Base-by-base conservation (phyloP, 805 yeast species). In the Metschnikowia gelsemii region DNA sequence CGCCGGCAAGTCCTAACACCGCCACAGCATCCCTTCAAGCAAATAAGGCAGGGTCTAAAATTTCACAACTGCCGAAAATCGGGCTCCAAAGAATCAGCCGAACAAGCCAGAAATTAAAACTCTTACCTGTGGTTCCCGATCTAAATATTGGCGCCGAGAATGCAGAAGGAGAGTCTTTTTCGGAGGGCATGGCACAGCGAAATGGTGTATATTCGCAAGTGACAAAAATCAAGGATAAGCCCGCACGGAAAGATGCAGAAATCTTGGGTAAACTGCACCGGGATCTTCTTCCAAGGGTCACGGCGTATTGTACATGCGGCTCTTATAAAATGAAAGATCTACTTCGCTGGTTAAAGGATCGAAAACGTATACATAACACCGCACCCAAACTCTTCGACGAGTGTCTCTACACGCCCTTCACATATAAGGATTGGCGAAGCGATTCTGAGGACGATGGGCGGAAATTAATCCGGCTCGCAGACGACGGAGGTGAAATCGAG, bases 261-360 rank as follows among this genome's bases (percentile, higher is more conserved):
- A 79, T 90, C 37, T 69, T 93, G 43, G 96, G 96, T 3, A 93
- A 90, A 60, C 80, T 80, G 49, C 91, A 84, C 54, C 69, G 98
- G 46, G 84, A 84, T 24, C 66, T 88, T 47, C 72, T 93, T 42
- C 98, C 99, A 3, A 71, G 99, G 47, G 96, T 90, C 1, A 91
- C 98, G 0, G 96, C 96, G 2, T 93, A 89, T 59, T 91, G 98
- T 64, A 91, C 98, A 0, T 89, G 97, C 20, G 90, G 96, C 22
- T 80, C 93, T 18, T 93, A 90, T 58, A 80, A 79, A 50, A 87
- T 93, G 95, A 79, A 84, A 52, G 97, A 89, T 36, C 68, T 93
- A 29, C 72, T 84, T 35, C 71, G 91, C 55, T 91, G 96, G 90
- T 65, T 93, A 38, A 82, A 84, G 55, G 93, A 87, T 36, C 75